Base-by-base conservation (phyloP, 257 asterid species). In the Primulina eburnea region DNA sequence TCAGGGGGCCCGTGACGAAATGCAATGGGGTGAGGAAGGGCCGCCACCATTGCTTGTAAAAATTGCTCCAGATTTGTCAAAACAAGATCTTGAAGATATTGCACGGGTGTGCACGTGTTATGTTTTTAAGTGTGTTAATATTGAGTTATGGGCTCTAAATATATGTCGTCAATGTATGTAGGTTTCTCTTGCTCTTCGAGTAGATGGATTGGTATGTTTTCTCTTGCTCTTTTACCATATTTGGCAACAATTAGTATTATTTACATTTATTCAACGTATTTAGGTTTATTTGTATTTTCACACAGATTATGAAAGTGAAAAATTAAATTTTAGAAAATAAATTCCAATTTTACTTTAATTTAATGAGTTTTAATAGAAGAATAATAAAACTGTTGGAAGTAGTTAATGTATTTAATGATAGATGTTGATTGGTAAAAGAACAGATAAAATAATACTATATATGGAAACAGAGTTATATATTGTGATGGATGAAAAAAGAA, bases 21-120 rank as follows among this genome's bases (percentile, higher is more conserved):
- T 91, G 99, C 97, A 94, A 86, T 91, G 99, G 99, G 97, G 92
- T 67, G 99, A 94, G 72, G 99, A 94, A 62, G 99, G 99, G 10
- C 97, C 99, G 40, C 97, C 99, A 9, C 97, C 97, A 0, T 75
- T 94, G 79, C 97, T 94, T 34, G 97, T 91, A 62, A 94, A 91
- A 87, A 94, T 94, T 71, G 99, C 97, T 68, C 99, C 97, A 20
- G 97, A 94, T 71, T 81, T 94, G 78, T 94, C 99, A 47, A 86
- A 80, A 69, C 97, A 94, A 76, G 97, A 94, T 73, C 95, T 94
- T 59, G 97, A 94, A 89, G 99, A 94, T 70, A 89, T 94, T 78
- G 99, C 97, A 75, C 95, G 88, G 34, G 97, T 94, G 83, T 64
- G 82, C 60, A 38, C 56, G 30, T 73, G 60, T n/a, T 65, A 73